Evolutionary conservation across 139 green algal genomes (phyloP).

Genomic region (Coelastrella sp.): DNA sequence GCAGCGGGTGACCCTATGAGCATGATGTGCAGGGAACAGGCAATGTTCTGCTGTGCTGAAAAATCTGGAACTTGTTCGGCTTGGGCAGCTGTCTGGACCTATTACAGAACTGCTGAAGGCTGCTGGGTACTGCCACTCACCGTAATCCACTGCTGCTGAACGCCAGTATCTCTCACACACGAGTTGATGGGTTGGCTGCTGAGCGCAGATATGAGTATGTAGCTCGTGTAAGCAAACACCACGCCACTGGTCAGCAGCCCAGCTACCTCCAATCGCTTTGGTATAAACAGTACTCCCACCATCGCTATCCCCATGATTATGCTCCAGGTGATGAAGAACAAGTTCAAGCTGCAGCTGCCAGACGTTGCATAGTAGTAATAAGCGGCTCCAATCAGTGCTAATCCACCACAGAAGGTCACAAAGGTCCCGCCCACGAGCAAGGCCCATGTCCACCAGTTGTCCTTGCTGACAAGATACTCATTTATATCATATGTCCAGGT

Average conservation of each 20-base stretch:
- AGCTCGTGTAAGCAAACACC: conserved; percentile 80
- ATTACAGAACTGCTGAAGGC: too few species aligned
- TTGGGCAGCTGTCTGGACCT: too few species aligned
- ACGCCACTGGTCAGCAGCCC: conserved; percentile 51
- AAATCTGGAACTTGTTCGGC: too few species aligned
- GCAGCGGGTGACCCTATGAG: too few species aligned
- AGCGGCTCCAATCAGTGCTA: conserved; percentile 73
- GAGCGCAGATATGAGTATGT: conserved; percentile 76
- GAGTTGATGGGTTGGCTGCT: conserved; percentile 66
- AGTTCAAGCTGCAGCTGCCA: conserved; percentile 80
- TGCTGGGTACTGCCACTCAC: not conserved
- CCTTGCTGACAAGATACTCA: conserved; percentile 68
- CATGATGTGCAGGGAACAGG: too few species aligned
- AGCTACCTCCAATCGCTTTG: conserved; percentile 49
- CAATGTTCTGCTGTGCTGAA: too few species aligned
- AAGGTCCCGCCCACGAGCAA: conserved; percentile 60
- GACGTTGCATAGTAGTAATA: conserved; percentile 80
- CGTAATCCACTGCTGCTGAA: conserved; percentile 46
- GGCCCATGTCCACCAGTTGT: conserved; percentile 52
- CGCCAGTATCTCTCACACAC: conserved; percentile 52
- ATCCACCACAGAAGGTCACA: conserved; percentile 55
- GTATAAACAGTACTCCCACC: conserved; percentile 72
- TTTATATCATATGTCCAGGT: conserved; percentile 79
- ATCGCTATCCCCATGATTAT: conserved; percentile 76
- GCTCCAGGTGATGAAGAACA: conserved; percentile 88